phyloP scores from a whole-genome alignment of 192 early-diverging fungal species.

The Backusella sp. region DNA sequence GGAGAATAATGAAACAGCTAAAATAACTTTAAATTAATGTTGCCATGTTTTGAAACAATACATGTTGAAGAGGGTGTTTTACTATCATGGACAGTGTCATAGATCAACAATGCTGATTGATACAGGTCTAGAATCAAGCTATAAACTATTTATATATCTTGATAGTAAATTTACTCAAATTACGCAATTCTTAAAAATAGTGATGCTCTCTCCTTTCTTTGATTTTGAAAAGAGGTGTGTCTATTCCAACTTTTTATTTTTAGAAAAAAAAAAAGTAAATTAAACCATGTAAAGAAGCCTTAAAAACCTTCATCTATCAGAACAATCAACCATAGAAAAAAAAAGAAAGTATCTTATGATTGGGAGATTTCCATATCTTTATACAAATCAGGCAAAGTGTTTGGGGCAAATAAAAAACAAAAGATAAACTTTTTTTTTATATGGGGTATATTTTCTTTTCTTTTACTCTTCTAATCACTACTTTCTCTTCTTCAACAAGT shows the following conservation, averaged over 20 bases:
- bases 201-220: no score
- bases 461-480: neutral
- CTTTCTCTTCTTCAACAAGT: neutral
- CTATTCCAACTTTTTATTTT: neutral
- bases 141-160: no score
- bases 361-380: neutral
- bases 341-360: neutral
- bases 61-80: neutral
- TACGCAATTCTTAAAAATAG: no score
- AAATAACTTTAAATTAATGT: neutral
- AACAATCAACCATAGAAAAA: neutral
- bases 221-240: neutral
- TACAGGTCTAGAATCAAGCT: no score
- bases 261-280: neutral
- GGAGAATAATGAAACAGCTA: neutral
- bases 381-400: constrained; percentile 1
- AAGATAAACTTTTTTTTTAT: neutral
- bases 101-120: no score
- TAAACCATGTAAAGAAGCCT: neutral
- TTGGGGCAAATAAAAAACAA: neutral
- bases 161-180: no score
- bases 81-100: no score
- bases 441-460: neutral
- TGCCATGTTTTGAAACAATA: neutral
- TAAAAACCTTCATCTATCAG: neutral